phyloP scores from a whole-genome alignment of 2,329 filamentous ascomycete genomes.

The Onygenales sp. region DNA sequence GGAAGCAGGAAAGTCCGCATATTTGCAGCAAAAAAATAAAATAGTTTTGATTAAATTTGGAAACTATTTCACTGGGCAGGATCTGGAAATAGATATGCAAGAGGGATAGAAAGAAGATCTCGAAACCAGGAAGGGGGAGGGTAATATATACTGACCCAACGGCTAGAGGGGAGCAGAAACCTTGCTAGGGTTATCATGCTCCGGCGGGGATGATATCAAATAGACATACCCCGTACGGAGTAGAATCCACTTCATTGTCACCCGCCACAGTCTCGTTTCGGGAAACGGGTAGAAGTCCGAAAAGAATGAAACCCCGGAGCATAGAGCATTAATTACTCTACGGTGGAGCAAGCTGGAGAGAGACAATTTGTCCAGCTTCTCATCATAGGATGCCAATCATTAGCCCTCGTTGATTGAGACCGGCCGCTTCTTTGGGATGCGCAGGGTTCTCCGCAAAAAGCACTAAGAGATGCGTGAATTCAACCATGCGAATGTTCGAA shows the following conservation, averaged over 20 bases:
- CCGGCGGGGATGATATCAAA: background rate
- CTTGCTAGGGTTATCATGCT: background rate
- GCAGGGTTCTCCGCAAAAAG: slow-evolving; percentile 1
- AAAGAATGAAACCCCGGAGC: background rate
- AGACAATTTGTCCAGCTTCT: background rate
- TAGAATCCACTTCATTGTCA: background rate
- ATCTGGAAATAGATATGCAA: background rate
- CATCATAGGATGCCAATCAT: background rate
- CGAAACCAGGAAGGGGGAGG: background rate
- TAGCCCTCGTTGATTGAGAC: background rate
- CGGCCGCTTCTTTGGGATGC: too few relatives aligned
- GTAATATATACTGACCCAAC: background rate
- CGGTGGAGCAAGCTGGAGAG: background rate
- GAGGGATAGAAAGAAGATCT: background rate
- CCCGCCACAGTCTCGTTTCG: background rate
- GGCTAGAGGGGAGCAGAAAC: too few relatives aligned
- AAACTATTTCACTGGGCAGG: background rate
- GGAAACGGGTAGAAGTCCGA: slow-evolving; percentile 2
- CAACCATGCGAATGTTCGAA: background rate
- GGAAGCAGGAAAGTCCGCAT: background rate
- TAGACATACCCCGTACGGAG: background rate
- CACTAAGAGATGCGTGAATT: background rate
- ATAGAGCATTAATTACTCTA: background rate
- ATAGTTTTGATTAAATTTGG: background rate
- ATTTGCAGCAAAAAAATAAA: background rate